Conservation (phyloP, 179 eudicot genomes). For the Carnegiea gigantea region DNA sequence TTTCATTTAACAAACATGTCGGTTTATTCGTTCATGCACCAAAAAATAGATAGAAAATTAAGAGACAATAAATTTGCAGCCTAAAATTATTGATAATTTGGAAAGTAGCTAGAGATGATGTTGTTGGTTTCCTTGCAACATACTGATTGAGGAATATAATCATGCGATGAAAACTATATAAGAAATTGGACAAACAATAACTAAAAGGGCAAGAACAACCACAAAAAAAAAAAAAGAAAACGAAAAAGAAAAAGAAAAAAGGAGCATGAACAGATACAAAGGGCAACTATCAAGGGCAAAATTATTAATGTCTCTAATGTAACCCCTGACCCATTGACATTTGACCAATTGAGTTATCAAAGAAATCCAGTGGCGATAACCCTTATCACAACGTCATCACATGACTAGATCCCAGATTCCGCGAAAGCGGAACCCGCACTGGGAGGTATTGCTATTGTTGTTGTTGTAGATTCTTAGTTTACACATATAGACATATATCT, state of each 20-base stretch:
- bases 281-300: not conserved
- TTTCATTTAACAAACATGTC: no score
- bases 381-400: not conserved
- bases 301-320: not conserved
- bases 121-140: conserved; percentile 21
- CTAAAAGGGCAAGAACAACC: not conserved
- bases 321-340: conserved; percentile 2
- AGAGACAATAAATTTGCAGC: not conserved
- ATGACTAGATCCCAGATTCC: not conserved
- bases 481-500: not conserved
- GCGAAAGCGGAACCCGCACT: no score
- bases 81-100: not conserved
- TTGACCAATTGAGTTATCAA: conserved; percentile 20
- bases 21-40: no score
- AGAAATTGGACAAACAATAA: conserved; percentile 8
- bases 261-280: not conserved
- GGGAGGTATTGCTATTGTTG: no score
- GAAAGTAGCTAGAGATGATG: not conserved
- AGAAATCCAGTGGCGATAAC: not conserved
- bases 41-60: not conserved
- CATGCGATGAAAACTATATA: not conserved
- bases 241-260: not conserved
- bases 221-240: no score
- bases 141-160: conserved; percentile 5
- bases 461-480: not conserved